These are phyloP conservation scores for Geoglossum glabrum DNA, from an alignment of 495 filamentous ascomycete species.

Conservation along the genomic window DNA sequence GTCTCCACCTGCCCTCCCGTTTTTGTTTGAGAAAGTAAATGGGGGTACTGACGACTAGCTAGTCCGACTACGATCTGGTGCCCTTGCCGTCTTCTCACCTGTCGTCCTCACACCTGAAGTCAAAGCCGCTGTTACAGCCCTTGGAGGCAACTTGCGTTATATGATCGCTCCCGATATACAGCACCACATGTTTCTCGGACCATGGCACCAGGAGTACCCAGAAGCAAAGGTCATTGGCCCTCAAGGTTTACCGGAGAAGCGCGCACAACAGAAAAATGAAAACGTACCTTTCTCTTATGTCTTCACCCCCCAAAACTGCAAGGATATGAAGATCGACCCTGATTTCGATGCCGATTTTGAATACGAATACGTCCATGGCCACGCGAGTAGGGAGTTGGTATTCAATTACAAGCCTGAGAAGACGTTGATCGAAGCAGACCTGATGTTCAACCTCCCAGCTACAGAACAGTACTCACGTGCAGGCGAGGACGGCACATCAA, in stretches of 20 bases:
- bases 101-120: conserved; percentile 62
- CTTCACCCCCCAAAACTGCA: conserved; percentile 36
- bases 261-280: conserved; percentile 41
- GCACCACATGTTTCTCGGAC: conserved; percentile 76
- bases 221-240: conserved; percentile 61
- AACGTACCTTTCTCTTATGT: conserved; percentile 48
- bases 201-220: conserved; percentile 67
- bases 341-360: conserved; percentile 83
- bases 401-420: conserved; percentile 63
- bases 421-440: conserved; percentile 77
- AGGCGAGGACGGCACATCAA: conserved; percentile 30
- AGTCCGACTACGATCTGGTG: conserved; percentile 59
- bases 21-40: too few species aligned
- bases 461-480: conserved; percentile 66
- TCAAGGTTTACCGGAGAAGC: conserved; percentile 73
- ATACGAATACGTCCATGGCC: conserved; percentile 59
- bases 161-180: conserved; percentile 73
- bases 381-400: conserved; percentile 71
- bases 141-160: conserved; percentile 60
- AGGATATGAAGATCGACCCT: conserved; percentile 32
- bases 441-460: conserved; percentile 82
- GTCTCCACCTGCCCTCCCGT: conserved; percentile 4
- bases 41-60: background rate
- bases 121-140: conserved; percentile 37
- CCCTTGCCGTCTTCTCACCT: conserved; percentile 81